Conservation (phyloP, 1,139 yeast genomes). For the Hansenula lynferdii region DNA sequence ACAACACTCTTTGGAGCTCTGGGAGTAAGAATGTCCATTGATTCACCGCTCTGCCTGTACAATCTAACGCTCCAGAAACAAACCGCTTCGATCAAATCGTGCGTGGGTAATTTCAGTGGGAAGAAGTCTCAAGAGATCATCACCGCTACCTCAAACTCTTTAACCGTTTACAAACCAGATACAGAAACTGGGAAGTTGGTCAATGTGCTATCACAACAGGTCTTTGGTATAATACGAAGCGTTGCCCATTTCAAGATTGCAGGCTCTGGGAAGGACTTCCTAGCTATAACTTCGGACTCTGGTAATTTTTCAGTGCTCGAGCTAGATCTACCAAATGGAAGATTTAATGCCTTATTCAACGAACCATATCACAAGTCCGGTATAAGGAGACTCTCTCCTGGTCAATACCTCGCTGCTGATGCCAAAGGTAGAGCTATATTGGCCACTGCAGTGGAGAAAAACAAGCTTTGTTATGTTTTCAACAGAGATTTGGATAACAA, state of each 20-base stretch:
- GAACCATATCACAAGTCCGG: conserved; percentile 79
- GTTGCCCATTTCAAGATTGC: conserved; percentile 47
- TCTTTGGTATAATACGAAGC: conserved; percentile 57
- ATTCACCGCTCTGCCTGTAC: conserved; percentile 44
- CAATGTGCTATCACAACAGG: conserved; percentile 37
- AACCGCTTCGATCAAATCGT: conserved; percentile 44
- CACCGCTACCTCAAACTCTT: conserved; percentile 46
- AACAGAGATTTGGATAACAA: conserved; percentile 42
- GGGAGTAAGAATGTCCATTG: conserved; percentile 13
- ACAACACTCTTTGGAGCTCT: no score
- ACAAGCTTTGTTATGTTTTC: conserved; percentile 60
- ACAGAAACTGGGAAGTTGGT: conserved; percentile 51
- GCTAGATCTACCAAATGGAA: conserved; percentile 33
- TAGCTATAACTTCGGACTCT: conserved; percentile 77
- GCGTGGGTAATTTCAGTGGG: conserved; percentile 68
- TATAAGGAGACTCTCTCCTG: conserved; percentile 70
- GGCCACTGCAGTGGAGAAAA: conserved; percentile 67
- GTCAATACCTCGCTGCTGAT: conserved; percentile 70
- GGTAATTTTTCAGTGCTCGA: conserved; percentile 65
- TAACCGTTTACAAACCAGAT: conserved; percentile 51
- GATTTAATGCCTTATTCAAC: conserved; percentile 47
- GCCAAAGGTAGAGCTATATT: conserved; percentile 68
- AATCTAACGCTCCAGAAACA: conserved; percentile 62
- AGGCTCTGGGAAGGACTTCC: conserved; percentile 49
- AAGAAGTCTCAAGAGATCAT: conserved; percentile 61